These are phyloP conservation scores for Colletotrichum gigasporum DNA, from an alignment of 2,329 filamentous ascomycete genomes.

Conservation along the genomic window DNA sequence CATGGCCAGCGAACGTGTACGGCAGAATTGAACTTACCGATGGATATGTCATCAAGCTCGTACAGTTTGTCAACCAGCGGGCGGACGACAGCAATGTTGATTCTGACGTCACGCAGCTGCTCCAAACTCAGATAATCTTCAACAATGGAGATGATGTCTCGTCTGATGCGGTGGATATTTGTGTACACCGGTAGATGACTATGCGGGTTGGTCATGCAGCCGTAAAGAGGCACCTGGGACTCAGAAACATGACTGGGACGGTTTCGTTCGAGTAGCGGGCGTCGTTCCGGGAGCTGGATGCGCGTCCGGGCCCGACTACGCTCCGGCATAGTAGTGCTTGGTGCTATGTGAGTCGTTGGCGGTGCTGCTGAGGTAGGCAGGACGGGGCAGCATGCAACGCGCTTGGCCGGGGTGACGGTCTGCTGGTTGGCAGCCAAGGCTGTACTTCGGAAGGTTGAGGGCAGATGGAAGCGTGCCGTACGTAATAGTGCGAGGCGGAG, in stretches of 20 bases:
- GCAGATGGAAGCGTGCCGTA: background rate
- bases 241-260: conserved; percentile 47
- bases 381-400: background rate
- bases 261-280: conserved; percentile 48
- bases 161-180: conserved; percentile 77
- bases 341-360: background rate
- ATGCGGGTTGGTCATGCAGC: conserved; percentile 67
- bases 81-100: conserved; percentile 82
- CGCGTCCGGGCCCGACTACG: conserved; percentile 21
- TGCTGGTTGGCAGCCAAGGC: background rate
- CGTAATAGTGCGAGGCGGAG: background rate
- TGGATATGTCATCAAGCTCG: conserved; percentile 80
- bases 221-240: conserved; percentile 54
- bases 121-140: conserved; percentile 74
- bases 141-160: conserved; percentile 70
- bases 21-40: conserved; percentile 58
- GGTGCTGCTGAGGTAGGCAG: background rate
- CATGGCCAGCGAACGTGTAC: conserved; percentile 14
- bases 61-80: conserved; percentile 87
- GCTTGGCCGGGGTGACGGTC: background rate
- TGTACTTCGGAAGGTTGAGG: background rate
- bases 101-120: conserved; percentile 81
- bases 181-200: conserved; percentile 76
- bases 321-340: conserved; percentile 33
- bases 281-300: conserved; percentile 34